Percentiles rank a stretch among this genome's conserved stretches.
Conservation (phyloP, 2,329 filamentous ascomycete genomes). For the Dothideomycetidae sp. region DNA sequence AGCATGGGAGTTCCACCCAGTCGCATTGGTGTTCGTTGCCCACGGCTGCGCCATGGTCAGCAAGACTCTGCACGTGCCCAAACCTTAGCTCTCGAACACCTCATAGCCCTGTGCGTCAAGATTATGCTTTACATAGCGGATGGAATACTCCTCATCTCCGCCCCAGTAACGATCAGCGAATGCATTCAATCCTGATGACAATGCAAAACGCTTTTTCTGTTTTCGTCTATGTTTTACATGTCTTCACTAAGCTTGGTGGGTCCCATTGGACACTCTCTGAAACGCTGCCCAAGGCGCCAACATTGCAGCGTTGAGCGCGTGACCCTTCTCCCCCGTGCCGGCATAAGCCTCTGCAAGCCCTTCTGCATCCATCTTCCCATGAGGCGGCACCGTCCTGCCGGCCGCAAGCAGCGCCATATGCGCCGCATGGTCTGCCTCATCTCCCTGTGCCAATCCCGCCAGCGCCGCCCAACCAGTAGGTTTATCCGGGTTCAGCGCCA, state of each 20-base stretch:
- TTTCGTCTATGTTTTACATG: background rate
- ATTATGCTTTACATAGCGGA: too few species aligned
- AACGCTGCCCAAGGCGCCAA: constrained; percentile 66
- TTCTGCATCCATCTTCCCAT: constrained; percentile 50
- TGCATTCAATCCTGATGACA: background rate
- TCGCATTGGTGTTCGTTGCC: constrained; percentile 65
- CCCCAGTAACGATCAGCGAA: constrained; percentile 6
- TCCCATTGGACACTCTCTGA: constrained; percentile 7
- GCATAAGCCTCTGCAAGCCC: constrained; percentile 62
- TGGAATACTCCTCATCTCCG: too few species aligned
- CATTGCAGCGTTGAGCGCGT: constrained; percentile 65
- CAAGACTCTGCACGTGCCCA: constrained; percentile 88
- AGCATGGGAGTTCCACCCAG: constrained; percentile 67
- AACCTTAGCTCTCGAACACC: constrained; percentile 44
- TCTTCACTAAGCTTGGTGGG: background rate
- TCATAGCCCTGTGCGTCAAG: too few species aligned
- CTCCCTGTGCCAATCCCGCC: constrained; percentile 49
- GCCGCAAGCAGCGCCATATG: constrained; percentile 77
- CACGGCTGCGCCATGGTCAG: constrained; percentile 92
- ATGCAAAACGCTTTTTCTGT: background rate
- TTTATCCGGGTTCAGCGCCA: constrained; percentile 68
- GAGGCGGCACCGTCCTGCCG: constrained; percentile 55
- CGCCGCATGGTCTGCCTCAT: constrained; percentile 42
- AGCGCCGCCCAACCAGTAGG: constrained; percentile 55
- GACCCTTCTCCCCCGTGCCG: constrained; percentile 53